Evolutionary conservation across 257 asterid genomes (phyloP).

Genomic region (Marsdenia floribunda): DNA sequence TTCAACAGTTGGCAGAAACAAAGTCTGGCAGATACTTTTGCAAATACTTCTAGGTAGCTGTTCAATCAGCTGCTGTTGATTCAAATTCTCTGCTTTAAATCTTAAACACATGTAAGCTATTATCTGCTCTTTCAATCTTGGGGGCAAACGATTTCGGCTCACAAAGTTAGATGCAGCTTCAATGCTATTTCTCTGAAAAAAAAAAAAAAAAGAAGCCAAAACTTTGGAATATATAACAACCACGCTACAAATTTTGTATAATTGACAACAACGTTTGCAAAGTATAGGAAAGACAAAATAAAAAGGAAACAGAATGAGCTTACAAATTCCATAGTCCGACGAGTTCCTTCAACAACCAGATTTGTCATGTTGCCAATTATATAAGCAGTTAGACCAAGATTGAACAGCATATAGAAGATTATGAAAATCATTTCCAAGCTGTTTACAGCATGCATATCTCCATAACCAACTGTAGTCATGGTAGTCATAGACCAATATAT

Average conservation of each 20-base stretch:
- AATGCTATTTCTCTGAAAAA: constrained; percentile 65
- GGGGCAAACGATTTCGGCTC: constrained; percentile 63
- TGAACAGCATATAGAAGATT: constrained; percentile 72
- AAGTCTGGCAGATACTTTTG: constrained; percentile 62
- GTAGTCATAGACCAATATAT: constrained; percentile 87
- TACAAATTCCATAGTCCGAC: constrained; percentile 93
- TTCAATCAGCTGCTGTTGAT: constrained; percentile 81
- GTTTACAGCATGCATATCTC: constrained; percentile 85
- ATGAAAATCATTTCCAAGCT: constrained; percentile 76
- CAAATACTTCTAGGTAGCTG: constrained; percentile 77
- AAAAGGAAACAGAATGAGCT: constrained; percentile 16
- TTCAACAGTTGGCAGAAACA: constrained; percentile 71
- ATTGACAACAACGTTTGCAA: background rate
- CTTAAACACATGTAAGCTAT: constrained; percentile 82
- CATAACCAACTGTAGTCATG: constrained; percentile 94
- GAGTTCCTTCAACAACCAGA: constrained; percentile 89
- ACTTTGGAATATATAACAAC: background rate
- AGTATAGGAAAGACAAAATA: background rate
- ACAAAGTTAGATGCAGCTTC: constrained; percentile 86
- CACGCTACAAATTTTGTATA: background rate
- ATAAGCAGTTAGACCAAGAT: constrained; percentile 81
- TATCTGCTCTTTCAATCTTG: constrained; percentile 74
- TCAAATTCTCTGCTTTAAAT: constrained; percentile 82
- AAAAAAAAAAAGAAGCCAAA: background rate
- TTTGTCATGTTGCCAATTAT: constrained; percentile 96